phyloP scores from a whole-genome alignment of 2,329 filamentous ascomycete species.

The Xylariaceae sp. region DNA sequence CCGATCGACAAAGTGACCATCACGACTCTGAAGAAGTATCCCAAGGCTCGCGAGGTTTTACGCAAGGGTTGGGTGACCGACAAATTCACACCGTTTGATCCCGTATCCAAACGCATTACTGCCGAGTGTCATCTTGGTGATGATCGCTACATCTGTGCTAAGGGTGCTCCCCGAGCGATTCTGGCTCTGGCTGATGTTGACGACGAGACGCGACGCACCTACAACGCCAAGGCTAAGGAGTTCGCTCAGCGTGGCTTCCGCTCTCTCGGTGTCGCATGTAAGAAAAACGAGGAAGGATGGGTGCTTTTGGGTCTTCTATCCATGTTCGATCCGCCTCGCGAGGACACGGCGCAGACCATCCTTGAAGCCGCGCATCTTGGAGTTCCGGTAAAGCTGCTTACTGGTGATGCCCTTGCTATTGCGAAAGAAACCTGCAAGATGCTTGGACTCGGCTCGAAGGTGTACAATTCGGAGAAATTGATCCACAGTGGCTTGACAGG shows the following conservation, averaged over 20 bases:
- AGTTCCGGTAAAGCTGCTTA: conserved; percentile 78
- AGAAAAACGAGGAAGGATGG: conserved; percentile 73
- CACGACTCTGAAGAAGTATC: conserved; percentile 70
- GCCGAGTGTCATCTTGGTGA: conserved; percentile 64
- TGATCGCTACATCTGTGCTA: conserved; percentile 68
- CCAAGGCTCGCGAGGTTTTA: conserved; percentile 72
- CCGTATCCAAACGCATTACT: conserved; percentile 76
- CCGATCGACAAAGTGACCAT: conserved; percentile 79
- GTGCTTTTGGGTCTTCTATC: conserved; percentile 71
- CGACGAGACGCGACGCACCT: conserved; percentile 60
- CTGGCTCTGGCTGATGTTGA: conserved; percentile 65
- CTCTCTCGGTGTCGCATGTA: conserved; percentile 73
- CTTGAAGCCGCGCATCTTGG: conserved; percentile 71
- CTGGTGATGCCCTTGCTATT: conserved; percentile 75
- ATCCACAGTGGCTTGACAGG: conserved; percentile 72
- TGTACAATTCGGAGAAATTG: conserved; percentile 75
- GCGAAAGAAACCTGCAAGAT: conserved; percentile 81
- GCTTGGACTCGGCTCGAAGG: conserved; percentile 73
- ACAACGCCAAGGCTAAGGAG: conserved; percentile 69
- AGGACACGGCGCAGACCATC: conserved; percentile 75
- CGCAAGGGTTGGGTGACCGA: conserved; percentile 71
- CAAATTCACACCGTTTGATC: conserved; percentile 75
- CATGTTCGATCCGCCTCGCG: conserved; percentile 77
- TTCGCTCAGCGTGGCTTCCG: conserved; percentile 78
- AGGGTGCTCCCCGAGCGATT: conserved; percentile 74